Percentiles rank a stretch among this genome's conserved stretches.
These are phyloP conservation scores for Euphorbia peplus DNA, from an alignment of 345 rosid genomes.

Conservation along the genomic window DNA sequence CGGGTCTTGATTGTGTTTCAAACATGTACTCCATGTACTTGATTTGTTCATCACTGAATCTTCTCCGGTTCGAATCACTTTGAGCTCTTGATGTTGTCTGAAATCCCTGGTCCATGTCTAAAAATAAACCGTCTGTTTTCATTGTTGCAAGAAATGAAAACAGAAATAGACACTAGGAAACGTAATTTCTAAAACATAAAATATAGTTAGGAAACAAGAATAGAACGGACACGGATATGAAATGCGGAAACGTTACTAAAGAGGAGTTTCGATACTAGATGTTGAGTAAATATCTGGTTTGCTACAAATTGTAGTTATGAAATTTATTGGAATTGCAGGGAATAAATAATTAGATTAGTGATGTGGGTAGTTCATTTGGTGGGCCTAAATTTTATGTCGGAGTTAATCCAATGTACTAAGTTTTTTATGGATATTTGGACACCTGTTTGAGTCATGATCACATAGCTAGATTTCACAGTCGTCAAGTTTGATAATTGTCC, in stretches of 20 bases:
- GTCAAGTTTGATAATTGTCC: constrained; percentile 10
- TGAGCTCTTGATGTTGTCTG: constrained; percentile 8
- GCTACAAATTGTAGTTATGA: not conserved
- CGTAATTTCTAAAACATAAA: too few species aligned
- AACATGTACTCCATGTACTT: constrained; percentile 21
- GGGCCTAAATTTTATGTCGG: constrained; percentile 10
- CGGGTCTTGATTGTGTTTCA: constrained; percentile 22
- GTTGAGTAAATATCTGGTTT: not conserved
- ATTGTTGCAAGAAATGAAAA: too few species aligned
- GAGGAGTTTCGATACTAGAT: not conserved
- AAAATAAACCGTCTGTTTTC: not conserved
- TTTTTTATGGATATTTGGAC: constrained; percentile 10
- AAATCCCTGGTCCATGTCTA: constrained; percentile 14
- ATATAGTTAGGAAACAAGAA: too few species aligned
- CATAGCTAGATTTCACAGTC: constrained; percentile 2
- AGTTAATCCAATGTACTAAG: not conserved
- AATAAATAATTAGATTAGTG: constrained; percentile 2
- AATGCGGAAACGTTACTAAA: too few species aligned
- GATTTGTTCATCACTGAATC: constrained; percentile 18
- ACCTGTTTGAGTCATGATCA: constrained; percentile 8
- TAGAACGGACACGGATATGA: too few species aligned
- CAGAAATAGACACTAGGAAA: too few species aligned
- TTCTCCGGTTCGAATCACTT: constrained; percentile 15
- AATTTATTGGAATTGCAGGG: not conserved
- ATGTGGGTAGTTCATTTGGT: constrained; percentile 8